These are phyloP conservation scores for Cryptosporidium tyzzeri DNA, from an alignment of 169 alveolate genomes.

Conservation along the genomic window DNA sequence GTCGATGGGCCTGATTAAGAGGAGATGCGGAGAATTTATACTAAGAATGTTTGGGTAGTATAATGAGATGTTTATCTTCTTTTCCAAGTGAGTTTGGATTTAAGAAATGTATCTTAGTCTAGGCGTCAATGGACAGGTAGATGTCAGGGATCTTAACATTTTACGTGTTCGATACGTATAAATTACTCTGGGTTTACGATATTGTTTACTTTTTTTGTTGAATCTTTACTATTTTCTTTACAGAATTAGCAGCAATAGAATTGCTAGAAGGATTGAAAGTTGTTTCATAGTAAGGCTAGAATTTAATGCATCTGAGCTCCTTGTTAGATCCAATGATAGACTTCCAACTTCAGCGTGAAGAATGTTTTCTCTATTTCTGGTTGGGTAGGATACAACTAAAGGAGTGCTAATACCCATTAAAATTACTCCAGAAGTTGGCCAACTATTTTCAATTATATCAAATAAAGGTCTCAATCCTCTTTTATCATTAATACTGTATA, in stretches of 20 bases:
- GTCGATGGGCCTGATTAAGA: slow-evolving; percentile 3
- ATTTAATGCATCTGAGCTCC: background rate
- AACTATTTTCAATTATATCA: slow-evolving; percentile 34
- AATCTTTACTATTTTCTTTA: background rate
- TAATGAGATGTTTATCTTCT: background rate
- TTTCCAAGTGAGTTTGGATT: background rate
- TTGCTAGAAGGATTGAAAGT: background rate
- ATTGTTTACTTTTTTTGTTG: background rate
- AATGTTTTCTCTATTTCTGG: background rate
- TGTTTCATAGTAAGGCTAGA: background rate
- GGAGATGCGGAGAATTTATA: background rate
- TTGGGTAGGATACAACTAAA: slow-evolving; percentile 19
- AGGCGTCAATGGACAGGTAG: background rate
- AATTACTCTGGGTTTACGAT: background rate
- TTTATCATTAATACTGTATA: slow-evolving; percentile 14
- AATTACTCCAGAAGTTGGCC: slow-evolving; percentile 45
- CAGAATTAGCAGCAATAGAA: background rate
- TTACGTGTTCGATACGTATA: background rate
- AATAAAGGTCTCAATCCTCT: slow-evolving; percentile 9
- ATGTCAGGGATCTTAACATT: slow-evolving; percentile 1
- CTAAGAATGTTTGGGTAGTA: background rate
- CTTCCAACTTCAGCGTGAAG: slow-evolving; percentile 54
- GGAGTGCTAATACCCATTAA: slow-evolving; percentile 73
- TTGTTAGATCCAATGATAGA: slow-evolving; percentile 19
- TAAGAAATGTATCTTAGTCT: background rate